phyloP scores from a whole-genome alignment of 176 grass and related monocot species.

The Ananas comosus region DNA sequence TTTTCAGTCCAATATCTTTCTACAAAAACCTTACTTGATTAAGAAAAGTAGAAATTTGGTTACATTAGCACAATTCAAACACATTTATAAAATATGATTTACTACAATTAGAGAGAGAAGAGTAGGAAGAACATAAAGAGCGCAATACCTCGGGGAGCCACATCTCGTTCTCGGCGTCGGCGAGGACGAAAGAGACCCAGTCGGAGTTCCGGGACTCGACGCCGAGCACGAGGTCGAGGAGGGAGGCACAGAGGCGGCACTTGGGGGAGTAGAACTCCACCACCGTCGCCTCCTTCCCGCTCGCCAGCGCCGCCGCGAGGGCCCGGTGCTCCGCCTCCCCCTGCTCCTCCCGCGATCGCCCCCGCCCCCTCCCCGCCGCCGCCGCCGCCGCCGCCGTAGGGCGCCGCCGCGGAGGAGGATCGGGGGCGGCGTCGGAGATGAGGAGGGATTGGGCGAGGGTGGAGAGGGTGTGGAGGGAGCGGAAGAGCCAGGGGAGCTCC shows the following conservation, averaged over 20 bases:
- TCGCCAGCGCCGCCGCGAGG: slow-evolving; percentile 54
- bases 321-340: slow-evolving; percentile 69
- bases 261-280: slow-evolving; percentile 86
- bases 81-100: neutral
- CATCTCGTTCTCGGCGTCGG: slow-evolving; percentile 80
- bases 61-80: too few species aligned
- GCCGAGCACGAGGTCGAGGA: slow-evolving; percentile 52
- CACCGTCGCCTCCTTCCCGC: slow-evolving; percentile 57
- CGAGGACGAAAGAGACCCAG: slow-evolving; percentile 55
- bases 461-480: slow-evolving; percentile 45
- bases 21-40: too few species aligned
- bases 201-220: slow-evolving; percentile 33
- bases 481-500: slow-evolving; percentile 76
- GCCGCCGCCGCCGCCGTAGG: neutral
- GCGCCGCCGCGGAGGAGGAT: neutral
- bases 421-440: slow-evolving; percentile 36
- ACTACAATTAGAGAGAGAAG: neutral
- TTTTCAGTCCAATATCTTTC: too few species aligned
- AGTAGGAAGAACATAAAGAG: neutral
- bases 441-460: slow-evolving; percentile 63
- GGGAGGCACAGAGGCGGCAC: slow-evolving; percentile 68
- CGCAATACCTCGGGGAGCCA: slow-evolving; percentile 84
- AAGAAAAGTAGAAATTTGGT: too few species aligned
- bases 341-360: slow-evolving; percentile 21
- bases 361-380: neutral